Percentiles rank a stretch among this genome's conserved stretches.
Evolutionary conservation across 2,329 filamentous ascomycete genomes (phyloP).

Genomic region (Fusarium equiseti): DNA sequence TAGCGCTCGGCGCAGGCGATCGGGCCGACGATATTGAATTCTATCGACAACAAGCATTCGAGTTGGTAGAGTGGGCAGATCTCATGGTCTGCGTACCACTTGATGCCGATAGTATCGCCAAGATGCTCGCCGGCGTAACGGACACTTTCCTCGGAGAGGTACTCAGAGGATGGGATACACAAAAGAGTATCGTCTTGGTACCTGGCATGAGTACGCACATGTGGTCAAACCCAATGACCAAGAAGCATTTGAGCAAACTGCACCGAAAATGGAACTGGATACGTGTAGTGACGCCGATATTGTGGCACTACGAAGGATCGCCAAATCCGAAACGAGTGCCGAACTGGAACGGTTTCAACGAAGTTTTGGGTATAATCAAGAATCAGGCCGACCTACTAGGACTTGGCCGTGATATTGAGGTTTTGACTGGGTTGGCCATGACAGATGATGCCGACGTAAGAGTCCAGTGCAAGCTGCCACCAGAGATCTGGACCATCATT

Average conservation of each 20-base stretch:
- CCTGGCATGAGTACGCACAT: conserved; percentile 90
- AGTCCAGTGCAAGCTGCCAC: conserved; percentile 70
- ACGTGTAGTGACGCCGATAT: conserved; percentile 80
- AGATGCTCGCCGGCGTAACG: conserved; percentile 87
- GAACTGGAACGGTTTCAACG: conserved; percentile 74
- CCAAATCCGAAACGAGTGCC: conserved; percentile 65
- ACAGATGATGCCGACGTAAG: conserved; percentile 51
- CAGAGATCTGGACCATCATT: conserved; percentile 91
- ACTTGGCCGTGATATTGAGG: conserved; percentile 77
- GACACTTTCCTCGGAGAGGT: conserved; percentile 85
- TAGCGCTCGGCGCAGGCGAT: conserved; percentile 50
- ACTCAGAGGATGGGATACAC: conserved; percentile 86
- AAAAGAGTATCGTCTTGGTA: conserved; percentile 85
- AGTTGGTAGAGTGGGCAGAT: conserved; percentile 89
- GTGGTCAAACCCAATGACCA: conserved; percentile 92
- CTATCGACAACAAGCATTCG: conserved; percentile 65
- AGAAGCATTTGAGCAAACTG: conserved; percentile 87
- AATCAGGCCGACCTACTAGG: conserved; percentile 82
- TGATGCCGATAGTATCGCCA: conserved; percentile 84
- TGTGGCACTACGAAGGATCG: conserved; percentile 79
- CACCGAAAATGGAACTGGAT: conserved; percentile 89
- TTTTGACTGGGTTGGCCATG: conserved; percentile 57
- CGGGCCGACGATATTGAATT: conserved; percentile 64
- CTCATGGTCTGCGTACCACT: conserved; percentile 86
- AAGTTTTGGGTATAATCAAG: conserved; percentile 79